phyloP scores from a whole-genome alignment of 257 asterid species.

The Cordia subcordata region DNA sequence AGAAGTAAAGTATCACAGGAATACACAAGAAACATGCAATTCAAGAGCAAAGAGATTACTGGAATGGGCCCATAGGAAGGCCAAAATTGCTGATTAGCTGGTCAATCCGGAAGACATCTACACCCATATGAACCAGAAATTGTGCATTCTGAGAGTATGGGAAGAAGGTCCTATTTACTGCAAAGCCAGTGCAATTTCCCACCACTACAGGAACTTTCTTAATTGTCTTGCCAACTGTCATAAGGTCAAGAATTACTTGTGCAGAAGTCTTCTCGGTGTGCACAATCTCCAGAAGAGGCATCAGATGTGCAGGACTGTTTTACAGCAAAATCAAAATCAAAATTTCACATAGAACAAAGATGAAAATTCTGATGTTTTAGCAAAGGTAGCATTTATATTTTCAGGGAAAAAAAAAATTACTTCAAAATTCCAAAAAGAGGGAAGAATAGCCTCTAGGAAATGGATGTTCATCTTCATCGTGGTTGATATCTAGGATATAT shows the following conservation, averaged over 20 bases:
- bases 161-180: slow-evolving; percentile 92
- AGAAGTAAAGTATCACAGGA: not conserved
- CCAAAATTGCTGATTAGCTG: slow-evolving; percentile 73
- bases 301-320: slow-evolving; percentile 95
- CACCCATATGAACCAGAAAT: slow-evolving; percentile 74
- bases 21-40: slow-evolving; percentile 1
- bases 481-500: too few species aligned
- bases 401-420: too few species aligned
- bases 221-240: slow-evolving; percentile 82
- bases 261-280: slow-evolving; percentile 89
- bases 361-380: too few species aligned
- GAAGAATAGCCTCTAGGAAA: too few species aligned
- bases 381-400: too few species aligned
- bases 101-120: slow-evolving; percentile 90
- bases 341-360: too few species aligned
- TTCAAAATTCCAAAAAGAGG: too few species aligned
- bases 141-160: slow-evolving; percentile 86
- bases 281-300: slow-evolving; percentile 94
- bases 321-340: slow-evolving; percentile 6
- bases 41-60: slow-evolving; percentile 52
- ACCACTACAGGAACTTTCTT: slow-evolving; percentile 96
- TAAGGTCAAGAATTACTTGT: slow-evolving; percentile 85
- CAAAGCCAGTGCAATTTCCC: slow-evolving; percentile 97
- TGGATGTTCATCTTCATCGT: too few species aligned
- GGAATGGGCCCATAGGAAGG: slow-evolving; percentile 97